Evolutionary conservation across 192 early-diverging fungal genomes (phyloP), one percentile per base, ranked within the genome.

Genomic region (Radiomyces spectabilis): DNA sequence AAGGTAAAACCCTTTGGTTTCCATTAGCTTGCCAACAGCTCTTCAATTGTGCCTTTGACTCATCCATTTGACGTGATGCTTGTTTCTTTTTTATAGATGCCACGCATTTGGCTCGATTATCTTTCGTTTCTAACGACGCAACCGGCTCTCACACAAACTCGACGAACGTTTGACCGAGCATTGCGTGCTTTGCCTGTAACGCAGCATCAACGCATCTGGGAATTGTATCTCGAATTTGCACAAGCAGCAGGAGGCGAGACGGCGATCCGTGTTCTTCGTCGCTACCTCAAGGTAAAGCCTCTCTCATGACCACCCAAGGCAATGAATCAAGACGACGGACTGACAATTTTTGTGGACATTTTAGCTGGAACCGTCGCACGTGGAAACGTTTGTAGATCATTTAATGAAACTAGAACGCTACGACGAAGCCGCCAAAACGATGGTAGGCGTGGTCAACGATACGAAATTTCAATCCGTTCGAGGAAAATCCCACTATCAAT

Each of bases 161-260:
- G 97, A 21, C 74, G 88, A n/a, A 83, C 79, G 1, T 99, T 96
- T 67, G 97, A 99, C 63, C 82, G 84, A 4, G 90, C 94, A 13
- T 61, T 99, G 43, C 74, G 87, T 25, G 78, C 94, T 2, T 72
- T 99, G 42, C 91, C 97, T 0, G 83, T 95, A 15, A 95, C 95
- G 0, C 95, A 98, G 65, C 95, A 99, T 42, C 70, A 62, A n/a
- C 71, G 83, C 19, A 74, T 99, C 15, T 99, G 97, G 97, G 75
- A 76, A 3, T 24, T 80, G 41, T 99, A 98, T 63, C 67, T 97
- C 25, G 59, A 72, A 53, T 94, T 93, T 71, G 90, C 89, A 9
- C 67, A 79, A 35, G 54, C 66, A 16, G 76, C 87, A 18, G 87
- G 94, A 10, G 93, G 93, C 0, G 83, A 89, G 52, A 89, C 88